Conservation (phyloP, 768 basidiomycete genomes). For the Phanerochaete sordida region DNA sequence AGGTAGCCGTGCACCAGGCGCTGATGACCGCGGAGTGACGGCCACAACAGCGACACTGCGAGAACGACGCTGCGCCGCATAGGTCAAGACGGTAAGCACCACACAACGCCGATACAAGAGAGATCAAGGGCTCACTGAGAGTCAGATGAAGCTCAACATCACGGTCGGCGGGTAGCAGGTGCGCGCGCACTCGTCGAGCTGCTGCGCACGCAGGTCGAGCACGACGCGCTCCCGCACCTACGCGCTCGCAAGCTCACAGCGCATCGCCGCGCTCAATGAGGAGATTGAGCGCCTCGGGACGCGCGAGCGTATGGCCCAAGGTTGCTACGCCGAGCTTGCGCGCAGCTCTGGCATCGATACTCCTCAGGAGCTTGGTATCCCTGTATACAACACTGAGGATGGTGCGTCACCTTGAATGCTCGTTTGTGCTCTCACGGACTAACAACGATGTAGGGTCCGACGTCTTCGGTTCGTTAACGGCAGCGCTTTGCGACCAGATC, state of each 20-base stretch:
- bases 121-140: too few species aligned
- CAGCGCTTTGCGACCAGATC: constrained; percentile 89
- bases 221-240: constrained; percentile 76
- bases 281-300: constrained; percentile 81
- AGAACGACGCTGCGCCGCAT: too few species aligned
- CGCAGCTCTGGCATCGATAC: constrained; percentile 86
- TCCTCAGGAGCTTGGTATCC: constrained; percentile 64
- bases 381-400: constrained; percentile 91
- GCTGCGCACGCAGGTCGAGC: constrained; percentile 62
- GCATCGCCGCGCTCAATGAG: constrained; percentile 76
- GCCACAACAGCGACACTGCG: too few species aligned
- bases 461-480: constrained; percentile 68
- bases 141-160: constrained; percentile 88
- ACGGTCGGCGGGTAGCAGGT: constrained; percentile 87
- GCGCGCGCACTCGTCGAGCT: constrained; percentile 73
- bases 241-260: constrained; percentile 63
- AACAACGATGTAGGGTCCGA: constrained; percentile 92
- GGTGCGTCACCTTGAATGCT: constrained; percentile 54
- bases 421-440: too few species aligned
- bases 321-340: constrained; percentile 77
- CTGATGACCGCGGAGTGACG: too few species aligned
- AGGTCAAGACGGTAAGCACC: too few species aligned
- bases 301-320: constrained; percentile 77
- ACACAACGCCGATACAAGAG: too few species aligned
- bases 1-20: too few species aligned